phyloP scores from a whole-genome alignment of 2,329 filamentous ascomycete species.

The Pseudogymnoascus sp. region DNA sequence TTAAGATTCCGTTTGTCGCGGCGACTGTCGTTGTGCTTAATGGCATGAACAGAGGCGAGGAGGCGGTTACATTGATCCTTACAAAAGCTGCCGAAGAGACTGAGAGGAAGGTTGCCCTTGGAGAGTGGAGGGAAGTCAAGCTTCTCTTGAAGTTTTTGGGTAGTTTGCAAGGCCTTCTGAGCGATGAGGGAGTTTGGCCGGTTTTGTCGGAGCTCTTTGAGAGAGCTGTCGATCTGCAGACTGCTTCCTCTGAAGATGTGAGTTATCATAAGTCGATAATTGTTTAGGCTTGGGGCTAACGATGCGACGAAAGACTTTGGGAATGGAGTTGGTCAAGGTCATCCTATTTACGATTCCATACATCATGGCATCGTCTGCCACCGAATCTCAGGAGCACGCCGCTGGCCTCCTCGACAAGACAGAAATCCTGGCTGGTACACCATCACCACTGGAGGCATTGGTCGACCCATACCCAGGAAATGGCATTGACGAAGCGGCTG shows the following conservation, averaged over 20 bases:
- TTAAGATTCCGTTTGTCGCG: conserved; percentile 94
- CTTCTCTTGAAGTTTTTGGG: conserved; percentile 80
- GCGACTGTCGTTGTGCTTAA: conserved; percentile 76
- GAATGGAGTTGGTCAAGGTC: conserved; percentile 88
- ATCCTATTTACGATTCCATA: conserved; percentile 94
- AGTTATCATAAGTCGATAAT: conserved; percentile 30
- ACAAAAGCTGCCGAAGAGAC: conserved; percentile 49
- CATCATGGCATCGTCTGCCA: conserved; percentile 64
- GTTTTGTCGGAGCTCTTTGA: conserved; percentile 84
- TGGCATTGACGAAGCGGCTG: conserved; percentile 51
- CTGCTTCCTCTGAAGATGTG: conserved; percentile 85
- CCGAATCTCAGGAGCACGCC: conserved; percentile 64
- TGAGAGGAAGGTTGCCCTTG: conserved; percentile 59
- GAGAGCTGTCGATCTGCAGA: conserved; percentile 87
- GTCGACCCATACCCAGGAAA: conserved; percentile 76
- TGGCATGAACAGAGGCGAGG: conserved; percentile 52
- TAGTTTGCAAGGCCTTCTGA: conserved; percentile 71
- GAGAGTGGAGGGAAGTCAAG: conserved; percentile 87
- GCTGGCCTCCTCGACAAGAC: conserved; percentile 82
- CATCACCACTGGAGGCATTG: conserved; percentile 73
- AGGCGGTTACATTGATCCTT: conserved; percentile 65
- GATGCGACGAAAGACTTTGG: conserved; percentile 46
- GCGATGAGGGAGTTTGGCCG: conserved; percentile 77
- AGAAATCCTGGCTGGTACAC: conserved; percentile 84
- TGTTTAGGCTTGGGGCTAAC: background rate